These are phyloP conservation scores for Brachypodium distachyon DNA, from an alignment of 202 grass and related monocot genomes.

Conservation along the genomic window DNA sequence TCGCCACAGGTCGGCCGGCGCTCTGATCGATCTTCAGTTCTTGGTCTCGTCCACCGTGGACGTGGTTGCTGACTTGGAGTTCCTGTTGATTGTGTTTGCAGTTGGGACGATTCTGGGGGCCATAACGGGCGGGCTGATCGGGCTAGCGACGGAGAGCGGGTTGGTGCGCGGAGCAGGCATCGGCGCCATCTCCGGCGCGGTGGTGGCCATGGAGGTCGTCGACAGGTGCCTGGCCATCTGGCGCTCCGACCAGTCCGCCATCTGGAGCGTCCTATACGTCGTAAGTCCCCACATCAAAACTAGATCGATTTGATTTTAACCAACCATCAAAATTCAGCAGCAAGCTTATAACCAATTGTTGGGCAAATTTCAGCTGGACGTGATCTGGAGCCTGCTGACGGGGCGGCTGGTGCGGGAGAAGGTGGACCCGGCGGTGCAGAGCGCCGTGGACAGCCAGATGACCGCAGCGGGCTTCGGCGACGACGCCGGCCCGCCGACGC, in stretches of 20 bases:
- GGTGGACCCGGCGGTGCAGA: constrained; percentile 78
- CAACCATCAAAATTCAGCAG: neutral
- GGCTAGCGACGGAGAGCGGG: constrained; percentile 70
- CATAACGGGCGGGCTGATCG: constrained; percentile 67
- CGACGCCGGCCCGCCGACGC: constrained; percentile 3
- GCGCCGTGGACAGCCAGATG: constrained; percentile 79
- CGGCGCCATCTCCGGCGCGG: constrained; percentile 66
- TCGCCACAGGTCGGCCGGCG: constrained; percentile 25
- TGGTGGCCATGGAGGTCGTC: constrained; percentile 82
- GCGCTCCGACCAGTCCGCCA: constrained; percentile 48
- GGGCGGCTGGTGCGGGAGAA: constrained; percentile 74
- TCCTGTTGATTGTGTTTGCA: neutral
- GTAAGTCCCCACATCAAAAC: neutral
- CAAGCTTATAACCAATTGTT: too few relatives aligned
- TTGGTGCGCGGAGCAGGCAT: constrained; percentile 60
- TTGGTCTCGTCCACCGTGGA: neutral
- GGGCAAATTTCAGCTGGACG: constrained; percentile 27
- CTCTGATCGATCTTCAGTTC: neutral
- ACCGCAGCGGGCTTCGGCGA: constrained; percentile 33
- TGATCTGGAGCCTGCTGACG: constrained; percentile 63
- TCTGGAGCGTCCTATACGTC: constrained; percentile 71
- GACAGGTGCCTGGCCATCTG: constrained; percentile 58
- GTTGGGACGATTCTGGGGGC: constrained; percentile 52
- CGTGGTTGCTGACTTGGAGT: neutral
- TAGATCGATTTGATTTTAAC: too few relatives aligned